Conservation (phyloP, 345 rosid genomes). For the Angophora floribunda region DNA sequence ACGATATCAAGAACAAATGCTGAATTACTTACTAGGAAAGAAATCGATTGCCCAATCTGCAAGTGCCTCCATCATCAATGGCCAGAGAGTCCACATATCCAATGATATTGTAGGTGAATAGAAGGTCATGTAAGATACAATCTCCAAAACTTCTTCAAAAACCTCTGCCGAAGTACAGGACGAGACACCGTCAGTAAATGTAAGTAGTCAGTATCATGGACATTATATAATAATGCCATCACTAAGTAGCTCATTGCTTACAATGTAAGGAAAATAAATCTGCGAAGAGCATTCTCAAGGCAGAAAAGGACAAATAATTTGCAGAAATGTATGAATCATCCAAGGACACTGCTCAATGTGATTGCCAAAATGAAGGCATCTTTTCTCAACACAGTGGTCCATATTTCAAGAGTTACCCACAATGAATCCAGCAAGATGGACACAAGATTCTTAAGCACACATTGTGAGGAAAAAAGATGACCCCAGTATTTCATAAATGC, state of each 20-base stretch:
- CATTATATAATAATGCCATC: not conserved
- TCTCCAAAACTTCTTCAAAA: slow-evolving; percentile 98
- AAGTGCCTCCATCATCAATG: slow-evolving; percentile 87
- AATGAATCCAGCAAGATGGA: not conserved
- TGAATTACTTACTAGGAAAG: slow-evolving; percentile 61
- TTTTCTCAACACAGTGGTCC: not conserved
- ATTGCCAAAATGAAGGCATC: not conserved
- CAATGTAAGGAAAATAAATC: not conserved
- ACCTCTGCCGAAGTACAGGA: slow-evolving; percentile 57
- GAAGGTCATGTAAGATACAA: slow-evolving; percentile 97
- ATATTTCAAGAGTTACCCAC: not conserved
- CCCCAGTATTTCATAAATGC: not conserved
- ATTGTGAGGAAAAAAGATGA: not conserved
- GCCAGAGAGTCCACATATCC: slow-evolving; percentile 99
- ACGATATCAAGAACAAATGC: not conserved
- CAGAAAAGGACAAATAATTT: not conserved
- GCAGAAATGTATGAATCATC: not conserved
- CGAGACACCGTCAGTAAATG: not conserved
- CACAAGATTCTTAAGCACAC: not conserved
- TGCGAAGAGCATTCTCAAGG: not conserved
- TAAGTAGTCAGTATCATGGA: not conserved
- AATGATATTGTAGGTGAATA: slow-evolving; percentile 86
- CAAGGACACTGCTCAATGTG: not conserved
- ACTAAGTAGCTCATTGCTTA: not conserved
- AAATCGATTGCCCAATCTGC: slow-evolving; percentile 98